Evolutionary conservation across 2,329 filamentous ascomycete species (phyloP).

Genomic region (Cercospora berteroae): DNA sequence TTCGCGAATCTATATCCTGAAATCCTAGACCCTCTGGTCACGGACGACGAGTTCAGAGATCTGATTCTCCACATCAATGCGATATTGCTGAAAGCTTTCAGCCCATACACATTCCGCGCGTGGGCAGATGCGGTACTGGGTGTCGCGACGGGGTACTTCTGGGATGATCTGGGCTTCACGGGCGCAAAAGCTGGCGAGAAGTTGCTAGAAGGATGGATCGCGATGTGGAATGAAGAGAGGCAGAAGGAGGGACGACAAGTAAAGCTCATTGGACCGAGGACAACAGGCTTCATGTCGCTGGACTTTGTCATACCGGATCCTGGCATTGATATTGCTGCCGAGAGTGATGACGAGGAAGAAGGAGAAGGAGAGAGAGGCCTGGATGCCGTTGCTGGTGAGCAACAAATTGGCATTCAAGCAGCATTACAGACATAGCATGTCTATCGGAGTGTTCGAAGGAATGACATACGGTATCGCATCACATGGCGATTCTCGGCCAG

Average conservation of each 20-base stretch:
- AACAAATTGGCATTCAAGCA: not conserved
- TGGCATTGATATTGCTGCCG: conserved; percentile 53
- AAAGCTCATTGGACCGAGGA: conserved; percentile 72
- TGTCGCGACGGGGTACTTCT: conserved; percentile 84
- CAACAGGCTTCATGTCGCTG: conserved; percentile 84
- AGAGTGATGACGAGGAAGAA: conserved; percentile 27
- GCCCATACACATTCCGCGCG: conserved; percentile 73
- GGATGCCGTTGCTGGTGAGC: not conserved
- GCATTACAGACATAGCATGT: conserved; percentile 11
- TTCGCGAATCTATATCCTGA: conserved; percentile 96
- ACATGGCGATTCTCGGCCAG: not conserved
- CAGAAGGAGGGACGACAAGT: conserved; percentile 61
- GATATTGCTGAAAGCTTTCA: conserved; percentile 72
- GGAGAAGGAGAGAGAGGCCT: conserved; percentile 20
- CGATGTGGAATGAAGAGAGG: conserved; percentile 75
- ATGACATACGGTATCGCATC: conserved; percentile 3
- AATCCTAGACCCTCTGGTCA: conserved; percentile 81
- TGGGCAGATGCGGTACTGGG: conserved; percentile 77
- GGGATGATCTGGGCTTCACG: conserved; percentile 83
- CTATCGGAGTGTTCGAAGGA: not conserved
- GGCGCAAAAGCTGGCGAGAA: conserved; percentile 69
- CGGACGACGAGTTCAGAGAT: conserved; percentile 80
- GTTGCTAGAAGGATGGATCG: conserved; percentile 74
- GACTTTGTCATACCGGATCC: conserved; percentile 81
- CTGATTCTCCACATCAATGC: conserved; percentile 80